A percentile compares a stretch with the other conserved stretches of the same genome.
Evolutionary conservation across 2,329 filamentous ascomycete species (phyloP).

Genomic region (Pseudogymnoascus verrucosus): DNA sequence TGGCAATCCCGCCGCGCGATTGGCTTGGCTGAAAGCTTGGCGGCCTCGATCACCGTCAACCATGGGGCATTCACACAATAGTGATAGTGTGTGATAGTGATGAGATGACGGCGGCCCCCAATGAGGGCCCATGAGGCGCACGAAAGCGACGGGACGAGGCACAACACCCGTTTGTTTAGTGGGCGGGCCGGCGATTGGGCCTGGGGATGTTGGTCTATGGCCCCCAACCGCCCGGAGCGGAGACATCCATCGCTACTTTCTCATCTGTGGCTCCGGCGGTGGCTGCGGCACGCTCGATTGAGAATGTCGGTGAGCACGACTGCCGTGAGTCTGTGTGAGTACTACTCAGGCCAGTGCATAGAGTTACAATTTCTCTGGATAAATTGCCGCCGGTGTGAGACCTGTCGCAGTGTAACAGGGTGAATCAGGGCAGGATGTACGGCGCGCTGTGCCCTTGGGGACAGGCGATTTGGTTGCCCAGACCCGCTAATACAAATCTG

Average conservation of each 20-base stretch:
- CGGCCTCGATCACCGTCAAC: not conserved
- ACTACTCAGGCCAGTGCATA: too few species aligned
- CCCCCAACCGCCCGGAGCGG: not conserved
- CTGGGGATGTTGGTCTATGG: not conserved
- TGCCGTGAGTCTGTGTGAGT: not conserved
- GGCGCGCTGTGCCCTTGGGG: not conserved
- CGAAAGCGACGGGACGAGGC: not conserved
- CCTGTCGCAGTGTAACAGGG: not conserved
- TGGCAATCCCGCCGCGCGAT: not conserved
- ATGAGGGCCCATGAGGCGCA: not conserved
- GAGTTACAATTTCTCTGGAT: too few species aligned
- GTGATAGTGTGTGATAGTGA: not conserved
- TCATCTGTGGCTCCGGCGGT: not conserved
- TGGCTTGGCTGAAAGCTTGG: slow-evolving; percentile 5
- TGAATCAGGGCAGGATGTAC: not conserved
- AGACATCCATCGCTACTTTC: not conserved
- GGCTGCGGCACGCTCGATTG: not conserved
- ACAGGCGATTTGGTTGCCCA: not conserved
- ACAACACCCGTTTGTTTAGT: not conserved
- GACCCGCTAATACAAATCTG: not conserved
- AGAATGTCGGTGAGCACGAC: not conserved
- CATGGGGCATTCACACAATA: not conserved
- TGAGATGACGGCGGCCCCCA: not conserved
- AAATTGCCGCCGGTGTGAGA: not conserved
- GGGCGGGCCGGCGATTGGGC: not conserved